phyloP scores from a whole-genome alignment of 495 filamentous ascomycete genomes.

The Jackrogersella multiformis region DNA sequence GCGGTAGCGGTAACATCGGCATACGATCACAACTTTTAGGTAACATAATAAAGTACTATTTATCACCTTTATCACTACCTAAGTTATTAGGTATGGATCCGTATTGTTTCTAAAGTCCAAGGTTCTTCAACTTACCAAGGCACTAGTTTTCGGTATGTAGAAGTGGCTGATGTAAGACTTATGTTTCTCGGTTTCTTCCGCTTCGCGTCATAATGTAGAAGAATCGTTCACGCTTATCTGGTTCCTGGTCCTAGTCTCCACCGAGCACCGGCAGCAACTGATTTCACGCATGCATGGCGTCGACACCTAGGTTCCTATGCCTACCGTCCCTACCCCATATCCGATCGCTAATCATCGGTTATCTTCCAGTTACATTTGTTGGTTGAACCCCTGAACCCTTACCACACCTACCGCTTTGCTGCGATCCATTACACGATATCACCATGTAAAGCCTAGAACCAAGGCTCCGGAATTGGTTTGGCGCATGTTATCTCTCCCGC shows the following conservation, averaged over 20 bases:
- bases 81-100: neutral
- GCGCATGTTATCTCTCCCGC: slow-evolving; percentile 31
- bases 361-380: slow-evolving; percentile 15
- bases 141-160: neutral
- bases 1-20: slow-evolving; percentile 10
- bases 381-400: neutral
- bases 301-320: no score
- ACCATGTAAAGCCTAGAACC: slow-evolving; percentile 19
- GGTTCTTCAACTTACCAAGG: neutral
- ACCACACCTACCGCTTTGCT: no score
- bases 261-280: neutral
- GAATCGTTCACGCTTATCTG: slow-evolving; percentile 14
- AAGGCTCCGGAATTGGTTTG: slow-evolving; percentile 34
- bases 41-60: neutral
- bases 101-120: neutral
- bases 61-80: no score
- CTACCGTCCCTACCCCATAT: neutral
- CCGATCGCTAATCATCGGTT: slow-evolving; percentile 24
- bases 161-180: slow-evolving; percentile 31
- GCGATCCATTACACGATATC: slow-evolving; percentile 14
- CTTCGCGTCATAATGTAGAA: neutral
- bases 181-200: slow-evolving; percentile 12
- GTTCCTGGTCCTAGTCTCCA: slow-evolving; percentile 12
- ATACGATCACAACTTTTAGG: slow-evolving; percentile 1
- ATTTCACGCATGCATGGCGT: slow-evolving; percentile 18